Evolutionary conservation across 768 basidiomycete species (phyloP), one percentile per base, ranked within the genome.

Genomic region (Collybia nuda): DNA sequence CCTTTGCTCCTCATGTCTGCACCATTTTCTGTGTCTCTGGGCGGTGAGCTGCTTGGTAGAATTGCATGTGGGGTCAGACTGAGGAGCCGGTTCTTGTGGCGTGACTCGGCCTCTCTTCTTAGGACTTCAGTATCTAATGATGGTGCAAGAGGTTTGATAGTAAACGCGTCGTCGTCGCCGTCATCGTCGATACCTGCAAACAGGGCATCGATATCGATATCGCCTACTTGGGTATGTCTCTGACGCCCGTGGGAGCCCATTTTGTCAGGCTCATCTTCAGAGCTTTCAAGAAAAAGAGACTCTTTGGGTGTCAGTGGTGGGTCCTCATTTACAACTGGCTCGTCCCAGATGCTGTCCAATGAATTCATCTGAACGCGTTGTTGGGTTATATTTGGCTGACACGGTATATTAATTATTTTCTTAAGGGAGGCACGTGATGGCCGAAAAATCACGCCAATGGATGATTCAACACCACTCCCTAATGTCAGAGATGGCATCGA

Each of bases 401-500:
- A 18, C 24, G 29, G 24, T 11, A 44, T 44, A 26, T n/a, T n/a
- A n/a, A n/a, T n/a, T 28, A 44, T 44, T 5, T 19, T 40, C 22
- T 40, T n/a, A 43, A n/a, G 21, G 15, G n/a, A 17, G 8, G n/a
- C 26, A 44, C 15, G 29, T 19, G 19, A 28, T 17, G 4, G 2
- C 9, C n/a, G n/a, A 28, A 4, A 9, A 15, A 44, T 24, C n/a
- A 19, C 5, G 23, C 6, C 14, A 2, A 19, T 15, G 17, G 53
- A 50, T 29, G 29, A 45, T 11, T 50, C 48, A 54, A 62, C 60
- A n/a, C 63, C 67, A 32, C 67, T 71, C 41, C 84, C 90, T 0
- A 76, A 86, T 51, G 74, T 93, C 23, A 69, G 87, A 51, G 81
- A 86, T 32, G 91, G 96, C 14, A 82, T 98, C 39, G 72, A 81